Evolutionary conservation across 257 asterid genomes (phyloP).

Genomic region (Petunia axillaris): DNA sequence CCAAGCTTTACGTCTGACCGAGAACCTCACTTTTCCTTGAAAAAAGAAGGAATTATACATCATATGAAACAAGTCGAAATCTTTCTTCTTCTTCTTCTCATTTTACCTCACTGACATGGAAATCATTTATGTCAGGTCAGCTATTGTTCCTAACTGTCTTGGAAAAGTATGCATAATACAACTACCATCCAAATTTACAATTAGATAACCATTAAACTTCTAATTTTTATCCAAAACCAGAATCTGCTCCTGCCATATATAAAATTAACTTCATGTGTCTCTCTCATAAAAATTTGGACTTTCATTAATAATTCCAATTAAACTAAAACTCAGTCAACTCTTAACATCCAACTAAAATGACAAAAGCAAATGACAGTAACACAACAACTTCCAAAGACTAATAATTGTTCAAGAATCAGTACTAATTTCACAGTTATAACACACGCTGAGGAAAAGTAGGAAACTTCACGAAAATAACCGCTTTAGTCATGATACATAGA

Average conservation of each 20-base stretch:
- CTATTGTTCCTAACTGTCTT: not conserved
- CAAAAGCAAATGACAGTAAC: slow-evolving; percentile 3
- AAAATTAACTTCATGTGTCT: no score
- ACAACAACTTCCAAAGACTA: not conserved
- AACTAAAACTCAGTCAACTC: slow-evolving; percentile 15
- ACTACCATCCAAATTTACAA: not conserved
- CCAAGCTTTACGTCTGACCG: no score
- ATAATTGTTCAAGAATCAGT: not conserved
- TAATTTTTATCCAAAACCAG: no score
- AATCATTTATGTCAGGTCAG: not conserved
- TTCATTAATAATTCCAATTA: not conserved
- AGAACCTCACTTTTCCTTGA: no score
- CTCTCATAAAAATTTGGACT: no score
- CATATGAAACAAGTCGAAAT: not conserved
- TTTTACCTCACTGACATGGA: not conserved
- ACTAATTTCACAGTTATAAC: not conserved
- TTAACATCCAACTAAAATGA: not conserved
- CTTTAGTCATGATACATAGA: no score
- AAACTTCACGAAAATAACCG: no score
- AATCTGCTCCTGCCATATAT: no score
- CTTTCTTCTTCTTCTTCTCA: not conserved
- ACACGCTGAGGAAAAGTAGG: not conserved
- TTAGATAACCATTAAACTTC: no score
- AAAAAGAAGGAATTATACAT: no score
- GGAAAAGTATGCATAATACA: not conserved